phyloP scores from a whole-genome alignment of 768 basidiomycete genomes.

The Boletus patriciae region DNA sequence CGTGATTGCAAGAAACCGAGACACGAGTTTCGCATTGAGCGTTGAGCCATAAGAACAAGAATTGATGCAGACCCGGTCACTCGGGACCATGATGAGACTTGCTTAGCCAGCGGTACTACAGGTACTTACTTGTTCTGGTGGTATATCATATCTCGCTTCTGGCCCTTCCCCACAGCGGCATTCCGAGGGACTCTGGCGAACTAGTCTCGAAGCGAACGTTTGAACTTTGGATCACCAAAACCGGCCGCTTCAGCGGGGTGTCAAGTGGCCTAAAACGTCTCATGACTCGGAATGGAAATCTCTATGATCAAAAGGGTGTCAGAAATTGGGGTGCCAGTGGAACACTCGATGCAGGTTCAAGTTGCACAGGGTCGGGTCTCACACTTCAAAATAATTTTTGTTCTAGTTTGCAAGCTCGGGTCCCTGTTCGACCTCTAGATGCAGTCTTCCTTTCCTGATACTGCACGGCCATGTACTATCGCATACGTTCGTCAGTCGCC shows the following conservation, averaged over 20 bases:
- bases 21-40: background rate
- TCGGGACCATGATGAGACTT: background rate
- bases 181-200: background rate
- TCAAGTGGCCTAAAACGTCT: too few species aligned
- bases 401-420: background rate
- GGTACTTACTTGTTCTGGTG: too few species aligned
- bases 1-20: background rate
- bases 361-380: background rate
- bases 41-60: background rate
- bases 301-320: background rate
- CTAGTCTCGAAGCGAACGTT: too few species aligned
- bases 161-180: background rate
- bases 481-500: too few species aligned
- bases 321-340: too few species aligned
- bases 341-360: background rate
- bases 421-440: background rate
- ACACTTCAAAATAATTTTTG: background rate
- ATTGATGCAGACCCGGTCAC: background rate
- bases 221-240: too few species aligned
- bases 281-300: too few species aligned
- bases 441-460: background rate
- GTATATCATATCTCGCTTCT: background rate
- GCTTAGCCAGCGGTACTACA: background rate
- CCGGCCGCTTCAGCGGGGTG: too few species aligned
- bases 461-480: too few species aligned